A percentile compares a stretch with the other conserved stretches of the same genome.
Evolutionary conservation across 1,284 basidiomycete genomes (phyloP).

Genomic region (Coriolopsis trogii): DNA sequence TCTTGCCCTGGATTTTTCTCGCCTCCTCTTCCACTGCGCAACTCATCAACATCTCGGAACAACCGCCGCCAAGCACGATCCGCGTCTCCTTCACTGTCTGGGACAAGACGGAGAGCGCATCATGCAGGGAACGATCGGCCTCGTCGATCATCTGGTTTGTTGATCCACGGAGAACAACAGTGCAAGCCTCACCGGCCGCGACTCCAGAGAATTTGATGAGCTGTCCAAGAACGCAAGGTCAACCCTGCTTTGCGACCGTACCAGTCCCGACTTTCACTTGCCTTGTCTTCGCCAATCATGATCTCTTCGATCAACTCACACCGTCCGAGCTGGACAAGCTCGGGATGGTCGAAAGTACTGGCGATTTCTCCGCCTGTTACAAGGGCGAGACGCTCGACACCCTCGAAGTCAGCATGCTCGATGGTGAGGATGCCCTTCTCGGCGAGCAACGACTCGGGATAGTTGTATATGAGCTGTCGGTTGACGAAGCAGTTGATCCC

Average conservation of each 20-base stretch:
- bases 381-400: constrained; percentile 93
- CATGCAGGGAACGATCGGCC: constrained; percentile 96
- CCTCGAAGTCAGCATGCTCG: constrained; percentile 99
- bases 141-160: constrained; percentile 99
- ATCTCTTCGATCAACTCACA: constrained; percentile 98
- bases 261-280: constrained; percentile 36
- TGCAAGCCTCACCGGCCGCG: constrained; percentile 98
- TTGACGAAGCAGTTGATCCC: constrained; percentile 99
- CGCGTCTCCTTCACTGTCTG: constrained; percentile 98
- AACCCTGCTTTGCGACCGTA: not conserved
- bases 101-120: constrained; percentile 95
- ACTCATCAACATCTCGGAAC: constrained; percentile 98
- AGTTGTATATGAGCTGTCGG: constrained; percentile 99
- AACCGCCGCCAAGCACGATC: constrained; percentile 93
- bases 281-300: constrained; percentile 99
- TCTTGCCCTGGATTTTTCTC: constrained; percentile 88
- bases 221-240: constrained; percentile 43
- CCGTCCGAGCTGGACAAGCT: constrained; percentile 90
- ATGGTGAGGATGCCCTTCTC: constrained; percentile 96
- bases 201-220: constrained; percentile 99
- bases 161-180: constrained; percentile 95
- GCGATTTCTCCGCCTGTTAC: constrained; percentile 99
- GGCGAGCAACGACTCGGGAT: constrained; percentile 92
- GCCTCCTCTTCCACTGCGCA: constrained; percentile 92
- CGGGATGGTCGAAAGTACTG: constrained; percentile 93